These are phyloP conservation scores for Dispira simplex DNA, from an alignment of 192 early-diverging fungal genomes.

Conservation along the genomic window DNA sequence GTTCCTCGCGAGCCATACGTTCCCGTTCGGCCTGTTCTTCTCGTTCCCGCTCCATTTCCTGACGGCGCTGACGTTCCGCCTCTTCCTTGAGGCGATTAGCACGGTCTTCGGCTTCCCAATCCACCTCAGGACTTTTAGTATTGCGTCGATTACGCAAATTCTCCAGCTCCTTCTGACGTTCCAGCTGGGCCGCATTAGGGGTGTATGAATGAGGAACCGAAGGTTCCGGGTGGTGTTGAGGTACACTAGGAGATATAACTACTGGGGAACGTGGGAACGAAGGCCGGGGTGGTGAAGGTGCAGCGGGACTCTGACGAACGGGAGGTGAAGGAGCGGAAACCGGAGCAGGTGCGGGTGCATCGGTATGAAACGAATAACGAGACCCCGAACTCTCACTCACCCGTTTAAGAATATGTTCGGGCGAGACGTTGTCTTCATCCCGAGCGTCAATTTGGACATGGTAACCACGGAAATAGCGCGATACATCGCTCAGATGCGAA, in stretches of 20 bases:
- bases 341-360: slow-evolving; percentile 10
- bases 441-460: slow-evolving; percentile 83
- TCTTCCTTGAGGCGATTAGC: slow-evolving; percentile 10
- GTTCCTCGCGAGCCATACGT: slow-evolving; percentile 15
- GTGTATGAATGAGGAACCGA: slow-evolving; percentile 12
- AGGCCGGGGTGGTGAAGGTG: too few relatives aligned
- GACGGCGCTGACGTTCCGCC: slow-evolving; percentile 12
- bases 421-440: slow-evolving; percentile 65
- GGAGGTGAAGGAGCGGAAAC: too few relatives aligned
- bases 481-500: slow-evolving; percentile 66
- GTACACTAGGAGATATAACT: too few relatives aligned
- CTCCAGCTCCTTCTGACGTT: slow-evolving; percentile 28
- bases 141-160: slow-evolving; percentile 18
- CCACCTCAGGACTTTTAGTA: background rate
- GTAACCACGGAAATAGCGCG: slow-evolving; percentile 56
- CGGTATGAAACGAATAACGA: slow-evolving; percentile 74
- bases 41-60: slow-evolving; percentile 11
- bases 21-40: slow-evolving; percentile 20
- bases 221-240: background rate
- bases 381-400: slow-evolving; percentile 71
- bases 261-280: too few relatives aligned
- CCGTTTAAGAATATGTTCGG: slow-evolving; percentile 70
- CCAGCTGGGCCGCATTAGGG: slow-evolving; percentile 22
- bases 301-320: too few relatives aligned
- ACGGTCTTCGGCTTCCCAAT: slow-evolving; percentile 12